Conservation (phyloP, 257 asterid genomes). For the Anisodus acutangulus region DNA sequence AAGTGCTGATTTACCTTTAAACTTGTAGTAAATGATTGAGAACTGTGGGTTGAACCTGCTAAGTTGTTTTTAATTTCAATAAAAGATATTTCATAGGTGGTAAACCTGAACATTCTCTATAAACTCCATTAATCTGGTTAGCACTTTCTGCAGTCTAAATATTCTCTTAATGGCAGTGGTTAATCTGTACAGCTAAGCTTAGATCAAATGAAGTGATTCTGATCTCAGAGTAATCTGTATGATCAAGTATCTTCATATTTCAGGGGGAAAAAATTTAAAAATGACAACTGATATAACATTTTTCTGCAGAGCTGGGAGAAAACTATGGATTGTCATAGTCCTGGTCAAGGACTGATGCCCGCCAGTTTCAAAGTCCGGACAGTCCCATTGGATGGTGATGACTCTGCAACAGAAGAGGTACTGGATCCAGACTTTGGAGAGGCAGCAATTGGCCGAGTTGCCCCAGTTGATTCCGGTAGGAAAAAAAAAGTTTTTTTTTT, state of each 20-base stretch:
- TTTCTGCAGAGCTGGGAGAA: conserved; percentile 77
- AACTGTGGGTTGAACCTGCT: conserved; percentile 1
- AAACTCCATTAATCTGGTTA: background rate
- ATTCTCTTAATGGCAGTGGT: background rate
- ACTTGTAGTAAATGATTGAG: background rate
- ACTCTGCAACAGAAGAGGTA: conserved; percentile 65
- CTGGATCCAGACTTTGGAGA: conserved; percentile 86
- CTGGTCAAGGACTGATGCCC: conserved; percentile 87
- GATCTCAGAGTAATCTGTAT: background rate
- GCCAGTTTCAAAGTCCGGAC: conserved; percentile 81
- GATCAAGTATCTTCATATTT: background rate
- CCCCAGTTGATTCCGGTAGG: conserved; percentile 80
- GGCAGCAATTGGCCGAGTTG: conserved; percentile 86
- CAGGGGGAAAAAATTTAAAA: background rate
- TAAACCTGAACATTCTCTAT: background rate
- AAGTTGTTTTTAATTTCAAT: background rate
- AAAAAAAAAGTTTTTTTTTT: conserved; percentile 3
- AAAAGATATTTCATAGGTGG: background rate
- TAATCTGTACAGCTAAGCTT: background rate
- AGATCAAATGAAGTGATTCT: conserved; percentile 10
- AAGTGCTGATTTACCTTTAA: background rate
- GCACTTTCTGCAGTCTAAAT: background rate
- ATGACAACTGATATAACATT: background rate
- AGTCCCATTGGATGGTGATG: conserved; percentile 65
- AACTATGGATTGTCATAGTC: conserved; percentile 84